Conservation (phyloP, 192 early-diverging fungal genomes). For the Funneliformis geosporum region DNA sequence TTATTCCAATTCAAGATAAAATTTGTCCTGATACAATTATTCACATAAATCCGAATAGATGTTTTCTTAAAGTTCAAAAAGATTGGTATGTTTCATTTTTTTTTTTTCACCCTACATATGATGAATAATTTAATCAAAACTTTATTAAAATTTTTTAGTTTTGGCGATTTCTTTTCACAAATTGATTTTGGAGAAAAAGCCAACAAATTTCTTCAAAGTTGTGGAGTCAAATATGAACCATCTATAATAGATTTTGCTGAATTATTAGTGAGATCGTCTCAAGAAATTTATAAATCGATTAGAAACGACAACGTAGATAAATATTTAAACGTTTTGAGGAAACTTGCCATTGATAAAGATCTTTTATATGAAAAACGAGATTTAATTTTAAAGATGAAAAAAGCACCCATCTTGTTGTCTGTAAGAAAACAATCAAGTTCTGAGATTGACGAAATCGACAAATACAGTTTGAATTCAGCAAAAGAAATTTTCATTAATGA, state of each 20-base stretch:
- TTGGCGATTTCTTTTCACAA: constrained; percentile 54
- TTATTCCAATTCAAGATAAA: constrained; percentile 60
- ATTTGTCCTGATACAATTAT: not conserved
- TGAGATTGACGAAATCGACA: too few relatives aligned
- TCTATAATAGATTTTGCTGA: constrained; percentile 69
- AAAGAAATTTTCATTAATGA: constrained; percentile 79
- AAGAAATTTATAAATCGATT: constrained; percentile 57
- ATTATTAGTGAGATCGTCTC: constrained; percentile 61
- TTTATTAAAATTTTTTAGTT: constrained; percentile 40
- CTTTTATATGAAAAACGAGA: constrained; percentile 42
- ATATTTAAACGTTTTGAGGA: constrained; percentile 67
- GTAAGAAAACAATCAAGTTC: too few relatives aligned
- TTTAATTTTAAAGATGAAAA: constrained; percentile 61
- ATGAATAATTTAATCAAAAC: too few relatives aligned
- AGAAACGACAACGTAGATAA: constrained; percentile 56
- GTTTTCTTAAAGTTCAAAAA: not conserved
- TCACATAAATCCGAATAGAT: not conserved
- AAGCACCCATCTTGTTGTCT: too few relatives aligned
- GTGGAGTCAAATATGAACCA: constrained; percentile 84
- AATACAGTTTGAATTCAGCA: constrained; percentile 67
- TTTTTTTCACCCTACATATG: too few relatives aligned
- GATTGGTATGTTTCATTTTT: not conserved
- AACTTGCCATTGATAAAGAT: constrained; percentile 69
- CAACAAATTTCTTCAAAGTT: constrained; percentile 76
- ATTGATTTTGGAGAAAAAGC: constrained; percentile 74